Base-by-base conservation (phyloP, 1,284 basidiomycete species). In the Porogramme epimiltina region DNA sequence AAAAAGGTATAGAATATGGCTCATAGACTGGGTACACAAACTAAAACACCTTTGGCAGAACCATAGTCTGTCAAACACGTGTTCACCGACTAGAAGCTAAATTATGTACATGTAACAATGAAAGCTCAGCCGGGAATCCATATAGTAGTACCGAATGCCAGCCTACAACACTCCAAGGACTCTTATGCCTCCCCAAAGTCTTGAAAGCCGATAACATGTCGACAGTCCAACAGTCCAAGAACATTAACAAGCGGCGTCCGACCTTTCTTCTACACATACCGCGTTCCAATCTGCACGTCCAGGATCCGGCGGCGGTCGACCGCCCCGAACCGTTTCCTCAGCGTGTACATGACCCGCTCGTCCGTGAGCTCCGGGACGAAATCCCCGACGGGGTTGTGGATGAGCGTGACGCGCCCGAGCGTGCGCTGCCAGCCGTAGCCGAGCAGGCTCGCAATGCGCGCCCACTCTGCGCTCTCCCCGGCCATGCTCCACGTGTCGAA, bases 341-440 rank as follows among this genome's bases (percentile, higher is more conserved):
- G 23, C 13, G 39, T 36, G 5, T 22, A 11, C 18, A 28, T 22
- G n/a, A 48, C 42, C 5, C 8, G 34, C 34, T 37, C 34, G 34
- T 37, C 34, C 11, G 13, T 13, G 28, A 22, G 25, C 19, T 52
- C 47, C 42, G 19, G 43, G 31, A 56, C n/a, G 20, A 46, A 49
- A 22, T 43, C n/a, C 13, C 40, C 42, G 4, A 42, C 33, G 8
- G 50, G 50, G 31, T 47, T 20, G 44, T 56, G 50, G 25, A 36
- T 38, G 31, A 56, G 42, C 19, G 34, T 45, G 15, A 49, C 50
- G 19, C 25, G 26, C 23, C 19, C 15, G 22, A 49, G 47, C 25
- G 54, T 51, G 10, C 11, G 9, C 10, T 22, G 20, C 54, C 50
- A 49, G 6, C 36, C 42, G 19, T 22, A 9, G 13, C 24, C 25